Evolutionary conservation across 2,329 filamentous ascomycete genomes (phyloP).

Genomic region (Emergomyces africanus): DNA sequence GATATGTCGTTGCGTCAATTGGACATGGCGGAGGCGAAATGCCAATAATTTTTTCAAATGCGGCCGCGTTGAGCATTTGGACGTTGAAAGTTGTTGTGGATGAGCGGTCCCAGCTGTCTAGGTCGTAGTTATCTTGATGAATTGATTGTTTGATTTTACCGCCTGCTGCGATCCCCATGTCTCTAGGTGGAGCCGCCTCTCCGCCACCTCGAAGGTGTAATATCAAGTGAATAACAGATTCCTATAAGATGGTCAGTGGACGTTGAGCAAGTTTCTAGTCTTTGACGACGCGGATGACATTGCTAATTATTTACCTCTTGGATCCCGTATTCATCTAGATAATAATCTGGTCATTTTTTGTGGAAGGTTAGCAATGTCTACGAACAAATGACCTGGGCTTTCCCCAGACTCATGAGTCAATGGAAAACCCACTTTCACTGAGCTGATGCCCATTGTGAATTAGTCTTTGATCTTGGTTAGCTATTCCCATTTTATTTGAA

Average conservation of each 20-base stretch:
- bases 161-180: slow-evolving; percentile 29
- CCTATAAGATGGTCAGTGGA: not conserved
- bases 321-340: not conserved
- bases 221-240: slow-evolving; percentile 11
- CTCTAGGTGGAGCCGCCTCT: not conserved
- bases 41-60: slow-evolving; percentile 22
- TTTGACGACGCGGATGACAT: not conserved
- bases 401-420: not conserved
- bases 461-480: not conserved
- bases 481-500: slow-evolving; percentile 1
- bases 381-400: not conserved
- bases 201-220: slow-evolving; percentile 11
- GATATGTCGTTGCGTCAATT: slow-evolving; percentile 24
- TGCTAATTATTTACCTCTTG: not conserved
- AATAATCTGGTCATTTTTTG: not conserved
- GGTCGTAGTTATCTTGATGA: slow-evolving; percentile 15
- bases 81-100: slow-evolving; percentile 15
- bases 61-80: slow-evolving; percentile 11
- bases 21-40: slow-evolving; percentile 21
- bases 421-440: not conserved
- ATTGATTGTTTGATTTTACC: slow-evolving; percentile 32
- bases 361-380: not conserved
- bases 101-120: slow-evolving; percentile 19
- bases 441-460: not conserved
- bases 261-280: not conserved